Base-by-base conservation (phyloP, 371 early-diverging fungal species). In the Mortierella polycephala region DNA sequence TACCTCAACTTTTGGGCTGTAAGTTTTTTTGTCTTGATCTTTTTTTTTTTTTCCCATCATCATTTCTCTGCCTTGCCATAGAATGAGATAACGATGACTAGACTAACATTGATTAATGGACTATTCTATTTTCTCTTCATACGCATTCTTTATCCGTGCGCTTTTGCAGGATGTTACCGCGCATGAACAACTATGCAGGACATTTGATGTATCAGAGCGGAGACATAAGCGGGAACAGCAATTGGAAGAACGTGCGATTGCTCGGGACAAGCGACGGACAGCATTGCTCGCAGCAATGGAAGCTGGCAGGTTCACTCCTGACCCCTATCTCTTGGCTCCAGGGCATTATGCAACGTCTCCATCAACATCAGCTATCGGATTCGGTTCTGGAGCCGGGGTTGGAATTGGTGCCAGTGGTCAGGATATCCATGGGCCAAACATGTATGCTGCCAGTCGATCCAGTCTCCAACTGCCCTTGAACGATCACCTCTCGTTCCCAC, bases 1-100 rank as follows among this genome's bases (percentile, higher is more conserved):
- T 79, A 79, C 49, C 73, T 79, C 46, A 71, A 79, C 41, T 79
- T 79, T 60, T 76, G 77, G 77, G 64, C 67, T 1, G 77, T 76
- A 76, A 67, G 71, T 60, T 46, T 21, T 18, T 20, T 51, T n/a
- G 2, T 51, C 4, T n/a, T 51, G 51, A 50, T 30, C 49, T 40
- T 16, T 56, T 41, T 56, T 57, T 11, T 55, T 5, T 46, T 16
- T 16, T 16, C 6, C 16, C 51, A 18, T n/a, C 51, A 7, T 50
- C 51, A 9, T 51, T 51, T 9, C 8, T 13, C 18, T 16, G n/a
- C 1, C n/a, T 9, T 51, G 51, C 20, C 51, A 18, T 30, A 4
- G 30, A 30, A 30, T 30, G 30, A 30, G 30, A 30, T 30, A 4
- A 30, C 1, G 30, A 30, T 4, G 30, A 30, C 30, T 30, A 30